phyloP scores from a whole-genome alignment of 2,329 filamentous ascomycete species.

The Botrytis medusae region DNA sequence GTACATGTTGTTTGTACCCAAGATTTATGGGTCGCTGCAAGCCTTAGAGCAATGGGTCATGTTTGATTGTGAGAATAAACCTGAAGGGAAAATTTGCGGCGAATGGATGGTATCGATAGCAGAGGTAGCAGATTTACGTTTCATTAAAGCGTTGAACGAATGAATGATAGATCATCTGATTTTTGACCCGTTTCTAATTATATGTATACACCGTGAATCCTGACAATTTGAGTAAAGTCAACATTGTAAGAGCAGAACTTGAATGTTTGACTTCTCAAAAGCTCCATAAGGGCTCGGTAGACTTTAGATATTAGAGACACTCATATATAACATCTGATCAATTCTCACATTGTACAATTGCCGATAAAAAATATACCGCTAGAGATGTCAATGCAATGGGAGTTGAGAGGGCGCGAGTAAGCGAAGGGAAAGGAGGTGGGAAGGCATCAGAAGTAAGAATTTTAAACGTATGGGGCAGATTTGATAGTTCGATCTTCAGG shows the following conservation, averaged over 20 bases:
- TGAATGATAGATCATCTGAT: background rate
- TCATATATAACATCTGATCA: background rate
- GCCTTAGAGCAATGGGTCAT: constrained; percentile 50
- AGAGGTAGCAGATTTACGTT: background rate
- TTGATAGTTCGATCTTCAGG: background rate
- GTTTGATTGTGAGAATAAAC: background rate
- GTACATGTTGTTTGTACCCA: constrained; percentile 72
- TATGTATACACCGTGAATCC: background rate
- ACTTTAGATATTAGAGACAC: background rate
- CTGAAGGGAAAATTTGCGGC: background rate
- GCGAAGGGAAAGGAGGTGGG: background rate
- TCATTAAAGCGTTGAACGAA: background rate
- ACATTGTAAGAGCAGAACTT: background rate
- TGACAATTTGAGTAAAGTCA: background rate
- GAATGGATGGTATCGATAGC: background rate
- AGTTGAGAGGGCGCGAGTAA: background rate
- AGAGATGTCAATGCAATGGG: background rate
- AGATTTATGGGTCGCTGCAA: constrained; percentile 80
- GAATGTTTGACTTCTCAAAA: background rate
- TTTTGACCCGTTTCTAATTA: background rate
- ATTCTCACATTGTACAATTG: background rate
- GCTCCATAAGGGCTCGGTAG: background rate
- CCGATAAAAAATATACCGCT: background rate
- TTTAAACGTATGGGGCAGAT: background rate
- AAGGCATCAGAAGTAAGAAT: background rate